These are phyloP conservation scores for Nothopassalora personata DNA, from an alignment of 2,329 filamentous ascomycete genomes.

Conservation along the genomic window DNA sequence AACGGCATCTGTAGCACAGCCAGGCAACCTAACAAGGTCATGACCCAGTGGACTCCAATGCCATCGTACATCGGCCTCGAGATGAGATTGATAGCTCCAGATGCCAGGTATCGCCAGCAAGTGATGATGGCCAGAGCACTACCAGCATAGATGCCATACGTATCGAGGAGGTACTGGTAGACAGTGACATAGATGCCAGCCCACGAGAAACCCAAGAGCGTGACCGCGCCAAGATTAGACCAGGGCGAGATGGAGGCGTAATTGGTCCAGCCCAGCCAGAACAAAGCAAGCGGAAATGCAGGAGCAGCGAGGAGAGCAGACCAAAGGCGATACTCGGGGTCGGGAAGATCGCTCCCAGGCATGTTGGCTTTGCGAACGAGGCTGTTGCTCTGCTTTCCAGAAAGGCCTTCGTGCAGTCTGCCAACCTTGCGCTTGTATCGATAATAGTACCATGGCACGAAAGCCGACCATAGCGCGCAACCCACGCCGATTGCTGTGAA, in stretches of 20 bases:
- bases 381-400: conserved; percentile 4
- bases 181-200: conserved; percentile 41
- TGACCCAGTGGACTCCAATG: conserved; percentile 40
- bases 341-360: conserved; percentile 15
- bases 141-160: conserved; percentile 40
- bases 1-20: conserved; percentile 19
- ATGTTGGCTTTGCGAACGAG: conserved; percentile 11
- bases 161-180: conserved; percentile 36
- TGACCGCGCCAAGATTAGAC: conserved; percentile 41
- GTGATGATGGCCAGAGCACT: conserved; percentile 37
- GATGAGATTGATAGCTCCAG: conserved; percentile 39
- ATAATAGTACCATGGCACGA: conserved; percentile 14
- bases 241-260: conserved; percentile 40
- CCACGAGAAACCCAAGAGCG: conserved; percentile 44
- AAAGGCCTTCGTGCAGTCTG: conserved; percentile 16
- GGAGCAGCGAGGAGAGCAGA: conserved; percentile 42
- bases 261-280: conserved; percentile 50
- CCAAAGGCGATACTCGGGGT: conserved; percentile 39
- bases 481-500: conserved; percentile 43
- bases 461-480: conserved; percentile 24
- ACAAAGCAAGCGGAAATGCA: conserved; percentile 43
- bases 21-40: conserved; percentile 39
- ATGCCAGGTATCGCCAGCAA: conserved; percentile 31
- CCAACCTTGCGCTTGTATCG: conserved; percentile 22
- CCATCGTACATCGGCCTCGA: conserved; percentile 37